phyloP scores from a whole-genome alignment of 371 early-diverging fungal species.

The Mucor indicus region DNA sequence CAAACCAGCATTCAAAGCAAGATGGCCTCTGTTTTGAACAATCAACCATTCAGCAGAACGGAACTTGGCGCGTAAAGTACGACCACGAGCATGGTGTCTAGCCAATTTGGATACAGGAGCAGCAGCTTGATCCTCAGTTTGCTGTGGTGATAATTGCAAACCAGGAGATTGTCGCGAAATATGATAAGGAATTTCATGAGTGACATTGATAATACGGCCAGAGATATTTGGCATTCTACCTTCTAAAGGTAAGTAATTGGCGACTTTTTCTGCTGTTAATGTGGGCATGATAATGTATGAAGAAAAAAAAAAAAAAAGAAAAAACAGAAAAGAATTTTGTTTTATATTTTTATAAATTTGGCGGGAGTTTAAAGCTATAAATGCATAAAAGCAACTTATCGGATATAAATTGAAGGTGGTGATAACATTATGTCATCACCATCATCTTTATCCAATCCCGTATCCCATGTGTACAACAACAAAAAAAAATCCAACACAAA shows the following conservation, averaged over 20 bases:
- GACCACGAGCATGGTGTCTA: conserved; percentile 36
- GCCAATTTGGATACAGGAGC: conserved; percentile 38
- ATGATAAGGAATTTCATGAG: conserved; percentile 60
- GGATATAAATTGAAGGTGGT: background rate
- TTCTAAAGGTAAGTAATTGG: conserved; percentile 37
- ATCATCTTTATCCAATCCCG: background rate
- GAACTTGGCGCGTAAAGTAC: conserved; percentile 35
- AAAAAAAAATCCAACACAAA: too few species aligned
- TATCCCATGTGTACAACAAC: too few species aligned
- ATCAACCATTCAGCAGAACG: conserved; percentile 35
- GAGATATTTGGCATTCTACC: conserved; percentile 35
- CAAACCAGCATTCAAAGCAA: conserved; percentile 76
- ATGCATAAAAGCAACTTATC: background rate
- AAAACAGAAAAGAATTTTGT: conserved; percentile 2
- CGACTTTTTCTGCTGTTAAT: conserved; percentile 47
- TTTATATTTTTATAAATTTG: background rate
- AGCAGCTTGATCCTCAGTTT: conserved; percentile 9
- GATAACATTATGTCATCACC: conserved; percentile 4
- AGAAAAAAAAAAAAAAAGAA: conserved; percentile 7
- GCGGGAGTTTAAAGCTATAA: conserved; percentile 2
- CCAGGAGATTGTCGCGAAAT: conserved; percentile 29
- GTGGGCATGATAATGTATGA: conserved; percentile 4
- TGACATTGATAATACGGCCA: conserved; percentile 59
- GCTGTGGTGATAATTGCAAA: background rate
- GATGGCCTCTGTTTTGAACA: conserved; percentile 62